A percentile compares a stretch with the other conserved stretches of the same genome.
phyloP scores from a whole-genome alignment of 2,329 filamentous ascomycete species.

The Pseudomassariella vexata region DNA sequence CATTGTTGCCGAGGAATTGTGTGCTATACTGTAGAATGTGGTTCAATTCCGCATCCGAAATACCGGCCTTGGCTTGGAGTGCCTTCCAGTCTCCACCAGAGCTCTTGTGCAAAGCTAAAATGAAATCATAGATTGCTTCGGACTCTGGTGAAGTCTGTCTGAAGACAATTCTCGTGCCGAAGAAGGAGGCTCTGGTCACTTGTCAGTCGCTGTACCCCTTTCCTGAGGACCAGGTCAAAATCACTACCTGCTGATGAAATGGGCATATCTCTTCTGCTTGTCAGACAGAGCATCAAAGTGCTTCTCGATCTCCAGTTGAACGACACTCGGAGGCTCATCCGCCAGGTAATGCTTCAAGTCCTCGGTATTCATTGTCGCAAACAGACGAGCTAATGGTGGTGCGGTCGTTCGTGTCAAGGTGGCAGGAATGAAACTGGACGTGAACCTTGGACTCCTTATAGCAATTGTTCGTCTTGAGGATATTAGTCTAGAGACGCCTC shows the following conservation, averaged over 20 bases:
- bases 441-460: conserved; percentile 7
- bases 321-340: conserved; percentile 83
- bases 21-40: conserved; percentile 71
- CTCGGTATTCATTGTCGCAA: conserved; percentile 47
- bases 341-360: conserved; percentile 76
- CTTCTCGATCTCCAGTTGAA: conserved; percentile 82
- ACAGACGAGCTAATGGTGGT: conserved; percentile 3
- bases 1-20: conserved; percentile 73
- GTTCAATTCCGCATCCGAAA: conserved; percentile 58
- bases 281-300: conserved; percentile 78
- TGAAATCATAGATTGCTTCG: conserved; percentile 75
- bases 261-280: conserved; percentile 83
- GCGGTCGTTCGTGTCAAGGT: conserved; percentile 8
- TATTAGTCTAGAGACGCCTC: conserved; percentile 3
- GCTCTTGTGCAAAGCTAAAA: conserved; percentile 63
- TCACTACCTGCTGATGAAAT: conserved; percentile 80
- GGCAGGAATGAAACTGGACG: not conserved
- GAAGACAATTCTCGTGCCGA: conserved; percentile 71
- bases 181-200: conserved; percentile 62
- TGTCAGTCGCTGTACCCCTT: too few relatives aligned
- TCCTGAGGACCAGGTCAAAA: too few relatives aligned
- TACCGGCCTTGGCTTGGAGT: conserved; percentile 57
- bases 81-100: conserved; percentile 65
- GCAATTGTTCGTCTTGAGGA: conserved; percentile 11
- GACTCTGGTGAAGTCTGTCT: conserved; percentile 79